Evolutionary conservation across 1,139 yeast species (phyloP), one percentile per base, ranked within the genome.

Genomic region (Geotrichum cucujoidarum): DNA sequence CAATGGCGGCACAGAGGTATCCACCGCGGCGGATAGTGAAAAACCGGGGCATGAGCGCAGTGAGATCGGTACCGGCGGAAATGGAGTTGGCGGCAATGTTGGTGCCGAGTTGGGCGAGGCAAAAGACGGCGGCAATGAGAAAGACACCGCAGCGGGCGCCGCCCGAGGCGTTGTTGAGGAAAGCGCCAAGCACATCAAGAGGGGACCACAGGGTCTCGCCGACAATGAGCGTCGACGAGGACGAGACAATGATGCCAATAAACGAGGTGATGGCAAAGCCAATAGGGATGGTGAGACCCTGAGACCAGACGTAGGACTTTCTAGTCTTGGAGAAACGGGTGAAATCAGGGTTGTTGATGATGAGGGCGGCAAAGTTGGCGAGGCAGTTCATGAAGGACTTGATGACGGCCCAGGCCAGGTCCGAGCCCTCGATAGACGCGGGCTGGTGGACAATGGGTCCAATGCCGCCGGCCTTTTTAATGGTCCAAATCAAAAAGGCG

Each of bases 121-220:
- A 84, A 68, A 88, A 85, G 1, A 87, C 88, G 40, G 79, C 70
- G 4, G 89, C 76, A 56, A 88, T 81, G 54, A 89, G 74, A 65
- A 89, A 89, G 1, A 83, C 95, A 55, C 95, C 97, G 20, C 90
- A 95, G 61, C 95, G 75, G 45, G 89, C 84, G 58, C 85, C 95
- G 51, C 73, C 71, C 46, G 76, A 75, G 58, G 75, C 72, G 50
- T 76, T 72, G 50, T 81, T 77, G 57, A 88, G 75, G 61, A 84
- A 85, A 51, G 76, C 71, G 22, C 75, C 75, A 57, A 88, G 71
- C 14, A 88, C 85, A 52, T 84, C 94, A 54, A 88, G 73, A 21
- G 97, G 97, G 34, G 86, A 80, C 97, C 97, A 89, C 60, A 77
- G 77, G 32, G 89, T 75, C 53, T 75, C 77, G 24, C 83, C 88